Base-by-base conservation (phyloP, 169 alveolate species). In the Cryptosporidium bovis region DNA sequence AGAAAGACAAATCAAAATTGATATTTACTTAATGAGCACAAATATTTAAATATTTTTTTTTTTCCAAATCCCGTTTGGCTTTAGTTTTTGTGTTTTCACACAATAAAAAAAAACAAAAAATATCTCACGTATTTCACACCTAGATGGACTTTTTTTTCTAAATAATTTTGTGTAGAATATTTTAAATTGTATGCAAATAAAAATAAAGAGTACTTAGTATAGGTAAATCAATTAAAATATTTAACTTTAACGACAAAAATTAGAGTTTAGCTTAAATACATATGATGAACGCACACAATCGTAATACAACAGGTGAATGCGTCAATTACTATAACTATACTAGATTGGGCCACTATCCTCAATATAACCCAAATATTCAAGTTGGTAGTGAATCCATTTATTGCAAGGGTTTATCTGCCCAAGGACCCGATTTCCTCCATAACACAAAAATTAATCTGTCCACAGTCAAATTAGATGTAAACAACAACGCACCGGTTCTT, bases 401-500 rank as follows among this genome's bases (percentile, higher is more conserved):
- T 33, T 58, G 33, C n/a, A 77, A 62, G 48, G 71, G 71, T 7
- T 53, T 77, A 56, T 55, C 71, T 56, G 87, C 87, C n/a, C 87
- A 77, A 50, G 87, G 87, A 4, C 87, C 87, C 4, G 51, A 77
- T 46, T 77, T 77, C 40, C 36, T 77, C 29, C 87, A 77, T 36
- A 77, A 60, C 8, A 77, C 51, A 16, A 77, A 77, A 29, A 77
- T 77, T 58, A 77, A 44, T 77, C 29, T 77, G 16, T 62, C 87
- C 31, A 60, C 71, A 20, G 71, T 77, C 36, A 77, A 56, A 60
- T 50, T 77, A 31, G 87, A 77, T 56, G 20, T 62, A 36, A 60
- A 48, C 56, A 77, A 77, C 36, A 77, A 77, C 24, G 87, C 87
- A n/a, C 87, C 87, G 15, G 71, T 71, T 16, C 51, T 77, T 13